phyloP scores from a whole-genome alignment of 1,284 basidiomycete genomes.

The Moniliella sp. region DNA sequence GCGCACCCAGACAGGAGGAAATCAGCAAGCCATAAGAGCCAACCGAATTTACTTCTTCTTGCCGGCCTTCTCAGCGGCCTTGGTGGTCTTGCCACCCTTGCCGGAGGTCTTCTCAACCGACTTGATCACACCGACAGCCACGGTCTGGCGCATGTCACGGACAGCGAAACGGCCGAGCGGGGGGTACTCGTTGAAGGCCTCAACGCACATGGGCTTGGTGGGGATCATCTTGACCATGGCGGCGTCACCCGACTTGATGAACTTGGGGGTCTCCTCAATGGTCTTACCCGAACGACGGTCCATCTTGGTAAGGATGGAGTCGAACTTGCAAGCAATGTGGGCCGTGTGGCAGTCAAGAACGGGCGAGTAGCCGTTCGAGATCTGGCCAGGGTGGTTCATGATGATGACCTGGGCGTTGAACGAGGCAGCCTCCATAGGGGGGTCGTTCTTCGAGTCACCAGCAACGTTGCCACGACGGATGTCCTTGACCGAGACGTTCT shows the following conservation, averaged over 20 bases:
- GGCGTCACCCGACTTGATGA: conserved; percentile 45
- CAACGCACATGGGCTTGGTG: conserved; percentile 92
- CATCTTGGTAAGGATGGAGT: conserved; percentile 94
- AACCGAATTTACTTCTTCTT: no score
- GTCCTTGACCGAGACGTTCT: conserved; percentile 99
- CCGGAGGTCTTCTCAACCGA: conserved; percentile 8
- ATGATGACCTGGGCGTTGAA: conserved; percentile 99
- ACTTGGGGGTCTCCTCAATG: conserved; percentile 71
- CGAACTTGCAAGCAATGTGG: conserved; percentile 99
- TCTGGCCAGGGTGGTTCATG: conserved; percentile 99
- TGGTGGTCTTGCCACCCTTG: conserved; percentile 47
- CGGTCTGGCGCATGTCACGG: conserved; percentile 38
- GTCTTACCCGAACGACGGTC: conserved; percentile 80
- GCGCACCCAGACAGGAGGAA: no score
- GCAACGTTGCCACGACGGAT: conserved; percentile 98
- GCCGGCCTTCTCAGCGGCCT: no score
- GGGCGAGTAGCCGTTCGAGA: conserved; percentile 87
- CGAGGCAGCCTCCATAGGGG: conserved; percentile 92
- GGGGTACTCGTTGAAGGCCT: conserved; percentile 91
- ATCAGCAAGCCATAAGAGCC: no score
- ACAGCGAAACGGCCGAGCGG: conserved; percentile 87
- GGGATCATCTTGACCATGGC: conserved; percentile 95
- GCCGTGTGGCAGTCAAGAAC: conserved; percentile 99
- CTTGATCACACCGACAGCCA: conserved; percentile 85
- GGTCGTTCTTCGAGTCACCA: conserved; percentile 99